phyloP scores from a whole-genome alignment of 345 rosid species.

The Heritiera littoralis region DNA sequence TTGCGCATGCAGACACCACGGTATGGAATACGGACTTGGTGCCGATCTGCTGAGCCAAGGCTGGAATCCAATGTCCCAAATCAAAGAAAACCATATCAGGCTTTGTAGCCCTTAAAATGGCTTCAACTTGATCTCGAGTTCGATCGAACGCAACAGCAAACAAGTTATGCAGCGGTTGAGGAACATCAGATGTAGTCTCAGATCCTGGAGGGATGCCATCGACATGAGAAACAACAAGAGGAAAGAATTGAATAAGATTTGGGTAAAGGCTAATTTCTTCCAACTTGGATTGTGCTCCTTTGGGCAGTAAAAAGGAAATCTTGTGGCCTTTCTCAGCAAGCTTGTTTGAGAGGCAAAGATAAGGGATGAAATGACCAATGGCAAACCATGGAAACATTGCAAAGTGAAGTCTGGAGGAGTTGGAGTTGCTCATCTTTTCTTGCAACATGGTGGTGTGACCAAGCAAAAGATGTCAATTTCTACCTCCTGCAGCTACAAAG shows the following conservation, averaged over 20 bases:
- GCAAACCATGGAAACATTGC: constrained; percentile 72
- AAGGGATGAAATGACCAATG: constrained; percentile 51
- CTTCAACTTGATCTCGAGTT: constrained; percentile 28
- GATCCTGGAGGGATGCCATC: no score
- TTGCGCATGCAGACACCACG: constrained; percentile 12
- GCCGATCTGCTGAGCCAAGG: constrained; percentile 14
- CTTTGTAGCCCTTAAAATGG: constrained; percentile 18
- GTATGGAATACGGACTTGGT: constrained; percentile 17
- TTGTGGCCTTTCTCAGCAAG: constrained; percentile 52
- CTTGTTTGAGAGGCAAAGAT: constrained; percentile 54
- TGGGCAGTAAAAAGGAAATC: constrained; percentile 51
- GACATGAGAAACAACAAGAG: no score
- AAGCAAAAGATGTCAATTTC: no score
- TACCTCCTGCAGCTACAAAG: no score
- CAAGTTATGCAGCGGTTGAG: neutral
- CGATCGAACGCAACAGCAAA: constrained; percentile 11
- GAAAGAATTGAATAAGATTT: no score
- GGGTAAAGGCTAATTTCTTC: constrained; percentile 10
- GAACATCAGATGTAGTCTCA: constrained; percentile 23
- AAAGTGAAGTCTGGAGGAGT: constrained; percentile 29
- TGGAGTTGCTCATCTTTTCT: neutral
- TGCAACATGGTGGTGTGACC: neutral
- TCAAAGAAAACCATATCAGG: constrained; percentile 38
- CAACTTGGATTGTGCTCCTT: constrained; percentile 38
- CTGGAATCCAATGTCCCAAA: no score